Conservation (phyloP, 2,329 filamentous ascomycete species). For the Botryotinia narcissicola region DNA sequence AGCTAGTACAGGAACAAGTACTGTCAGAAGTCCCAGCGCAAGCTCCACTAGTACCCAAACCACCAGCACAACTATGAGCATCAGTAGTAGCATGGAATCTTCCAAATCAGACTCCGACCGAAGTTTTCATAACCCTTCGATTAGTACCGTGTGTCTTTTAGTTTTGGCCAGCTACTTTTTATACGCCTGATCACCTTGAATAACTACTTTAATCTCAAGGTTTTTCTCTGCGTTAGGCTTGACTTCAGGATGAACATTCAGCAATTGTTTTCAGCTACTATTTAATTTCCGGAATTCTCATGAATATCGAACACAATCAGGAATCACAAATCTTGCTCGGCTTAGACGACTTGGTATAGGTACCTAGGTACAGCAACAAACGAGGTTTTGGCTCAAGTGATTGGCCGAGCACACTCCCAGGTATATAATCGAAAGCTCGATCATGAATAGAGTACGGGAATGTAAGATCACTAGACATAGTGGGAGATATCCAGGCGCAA, state of each 20-base stretch:
- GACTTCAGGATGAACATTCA: background rate
- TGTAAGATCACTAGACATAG: too few relatives aligned
- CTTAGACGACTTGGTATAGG: background rate
- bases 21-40: background rate
- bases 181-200: background rate
- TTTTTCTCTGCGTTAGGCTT: fast-evolving
- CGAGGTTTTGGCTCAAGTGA: background rate
- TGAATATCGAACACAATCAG: background rate
- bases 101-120: background rate
- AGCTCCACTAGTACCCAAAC: background rate
- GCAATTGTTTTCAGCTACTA: background rate
- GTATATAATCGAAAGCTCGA: background rate
- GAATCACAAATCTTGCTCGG: background rate
- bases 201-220: background rate
- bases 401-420: background rate
- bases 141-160: background rate
- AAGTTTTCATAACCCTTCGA: too few relatives aligned
- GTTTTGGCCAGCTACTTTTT: background rate
- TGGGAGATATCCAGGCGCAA: background rate
- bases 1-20: background rate
- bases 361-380: background rate
- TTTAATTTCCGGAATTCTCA: background rate
- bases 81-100: background rate
- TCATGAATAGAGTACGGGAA: background rate
- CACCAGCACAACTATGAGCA: background rate